phyloP scores from a whole-genome alignment of 139 green algal genomes.

The Dunaliella primolecta region DNA sequence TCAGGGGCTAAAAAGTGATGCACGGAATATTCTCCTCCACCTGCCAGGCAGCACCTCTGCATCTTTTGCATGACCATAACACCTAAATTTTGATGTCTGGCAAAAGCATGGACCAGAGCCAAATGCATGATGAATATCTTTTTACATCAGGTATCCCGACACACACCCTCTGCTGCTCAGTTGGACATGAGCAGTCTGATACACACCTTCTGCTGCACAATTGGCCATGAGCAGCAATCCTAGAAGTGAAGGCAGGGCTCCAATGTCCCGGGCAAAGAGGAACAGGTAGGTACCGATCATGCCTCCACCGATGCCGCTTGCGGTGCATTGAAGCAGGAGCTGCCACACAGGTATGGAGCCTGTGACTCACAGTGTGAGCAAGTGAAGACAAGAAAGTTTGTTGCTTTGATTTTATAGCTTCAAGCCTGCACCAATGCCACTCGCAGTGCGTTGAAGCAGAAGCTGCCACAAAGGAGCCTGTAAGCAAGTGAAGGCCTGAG shows the following conservation, averaged over 20 bases:
- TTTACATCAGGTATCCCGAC: neutral
- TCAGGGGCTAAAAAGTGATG: too few relatives aligned
- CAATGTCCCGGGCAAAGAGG: slow-evolving; percentile 1
- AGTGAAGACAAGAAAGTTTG: too few relatives aligned
- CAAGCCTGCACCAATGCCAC: too few relatives aligned
- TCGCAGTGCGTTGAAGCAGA: too few relatives aligned
- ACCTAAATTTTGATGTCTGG: neutral
- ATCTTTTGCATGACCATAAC: neutral
- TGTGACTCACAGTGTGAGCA: too few relatives aligned
- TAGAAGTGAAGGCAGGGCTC: neutral
- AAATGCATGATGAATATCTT: too few relatives aligned
- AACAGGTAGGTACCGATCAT: slow-evolving; percentile 8
- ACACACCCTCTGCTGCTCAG: neutral
- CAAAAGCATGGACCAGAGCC: too few relatives aligned
- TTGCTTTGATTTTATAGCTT: too few relatives aligned
- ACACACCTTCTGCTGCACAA: neutral
- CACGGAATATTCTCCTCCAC: neutral
- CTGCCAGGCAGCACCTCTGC: too few relatives aligned
- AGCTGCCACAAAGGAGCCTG: too few relatives aligned
- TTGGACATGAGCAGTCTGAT: neutral
- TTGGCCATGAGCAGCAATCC: slow-evolving; percentile 2
- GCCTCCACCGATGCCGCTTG: neutral
- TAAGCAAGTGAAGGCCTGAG: too few relatives aligned
- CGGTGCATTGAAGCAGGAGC: slow-evolving; percentile 9
- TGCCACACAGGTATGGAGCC: neutral